phyloP scores from a whole-genome alignment of 129 eudicot genomes.

The Arctium lappa region DNA sequence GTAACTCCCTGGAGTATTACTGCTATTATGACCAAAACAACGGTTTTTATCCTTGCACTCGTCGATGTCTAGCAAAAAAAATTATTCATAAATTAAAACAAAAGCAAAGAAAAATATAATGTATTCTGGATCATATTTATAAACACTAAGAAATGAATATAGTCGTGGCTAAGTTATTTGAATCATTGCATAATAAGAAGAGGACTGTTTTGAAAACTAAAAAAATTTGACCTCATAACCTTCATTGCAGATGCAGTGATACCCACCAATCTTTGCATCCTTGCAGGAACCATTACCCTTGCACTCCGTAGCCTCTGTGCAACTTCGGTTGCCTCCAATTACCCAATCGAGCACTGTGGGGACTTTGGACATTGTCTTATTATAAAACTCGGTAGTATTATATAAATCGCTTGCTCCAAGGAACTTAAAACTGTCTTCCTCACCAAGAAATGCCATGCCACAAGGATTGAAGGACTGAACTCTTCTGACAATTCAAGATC shows the following conservation, averaged over 20 bases:
- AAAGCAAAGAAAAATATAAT: background rate
- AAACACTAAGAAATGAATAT: too few relatives aligned
- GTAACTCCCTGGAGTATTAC: conserved; percentile 30
- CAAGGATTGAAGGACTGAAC: conserved; percentile 15
- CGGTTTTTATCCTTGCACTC: conserved; percentile 16
- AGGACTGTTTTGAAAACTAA: background rate
- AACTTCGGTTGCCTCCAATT: background rate
- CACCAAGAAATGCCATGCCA: conserved; percentile 35
- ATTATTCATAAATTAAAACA: background rate
- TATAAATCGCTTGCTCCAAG: conserved; percentile 2
- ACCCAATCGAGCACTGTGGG: conserved; percentile 20
- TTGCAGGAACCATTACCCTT: conserved; percentile 9
- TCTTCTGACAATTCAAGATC: too few relatives aligned
- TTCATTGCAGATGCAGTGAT: conserved; percentile 8
- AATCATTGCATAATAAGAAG: too few relatives aligned
- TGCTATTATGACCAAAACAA: conserved; percentile 21
- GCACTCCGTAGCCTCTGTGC: background rate
- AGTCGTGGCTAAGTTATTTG: too few relatives aligned
- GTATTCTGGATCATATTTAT: too few relatives aligned
- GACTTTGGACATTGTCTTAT: background rate
- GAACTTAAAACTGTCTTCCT: conserved; percentile 20
- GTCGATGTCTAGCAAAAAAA: conserved; percentile 8
- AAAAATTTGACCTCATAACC: conserved; percentile 3
- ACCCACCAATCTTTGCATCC: conserved; percentile 14
- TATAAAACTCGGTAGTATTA: background rate